phyloP scores from a whole-genome alignment of 768 basidiomycete genomes.

The Suillus decipiens region DNA sequence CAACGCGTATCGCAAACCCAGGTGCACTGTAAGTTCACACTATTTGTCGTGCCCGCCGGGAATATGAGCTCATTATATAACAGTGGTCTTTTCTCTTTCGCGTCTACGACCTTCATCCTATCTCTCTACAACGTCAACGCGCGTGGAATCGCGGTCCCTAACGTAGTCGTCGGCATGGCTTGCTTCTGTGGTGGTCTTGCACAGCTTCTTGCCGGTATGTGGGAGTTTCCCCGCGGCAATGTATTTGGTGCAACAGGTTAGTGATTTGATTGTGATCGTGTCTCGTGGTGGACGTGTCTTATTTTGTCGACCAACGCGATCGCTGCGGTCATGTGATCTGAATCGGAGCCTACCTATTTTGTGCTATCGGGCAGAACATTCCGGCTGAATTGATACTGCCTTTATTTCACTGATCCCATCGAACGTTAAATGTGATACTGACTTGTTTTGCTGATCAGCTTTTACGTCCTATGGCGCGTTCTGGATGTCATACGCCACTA shows the following conservation, averaged over 20 bases:
- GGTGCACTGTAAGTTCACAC: constrained; percentile 31
- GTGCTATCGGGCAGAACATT: background rate
- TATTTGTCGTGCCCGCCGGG: background rate
- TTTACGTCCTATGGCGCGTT: constrained; percentile 86
- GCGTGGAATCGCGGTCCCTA: constrained; percentile 55
- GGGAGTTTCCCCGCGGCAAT: constrained; percentile 76
- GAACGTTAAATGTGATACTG: background rate
- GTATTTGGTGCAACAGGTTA: constrained; percentile 71
- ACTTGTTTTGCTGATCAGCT: constrained; percentile 39
- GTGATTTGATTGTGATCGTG: constrained; percentile 23
- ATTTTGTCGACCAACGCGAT: background rate
- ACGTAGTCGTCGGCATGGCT: constrained; percentile 86
- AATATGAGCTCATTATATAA: background rate
- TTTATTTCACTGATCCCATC: background rate
- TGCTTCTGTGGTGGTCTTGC: constrained; percentile 81
- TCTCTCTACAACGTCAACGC: constrained; percentile 70
- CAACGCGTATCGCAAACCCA: constrained; percentile 57
- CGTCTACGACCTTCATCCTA: constrained; percentile 79
- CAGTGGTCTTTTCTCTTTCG: constrained; percentile 82
- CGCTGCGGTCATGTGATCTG: constrained; percentile 5
- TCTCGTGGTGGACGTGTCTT: background rate
- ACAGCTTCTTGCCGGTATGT: constrained; percentile 89
- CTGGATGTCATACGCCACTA: constrained; percentile 82
- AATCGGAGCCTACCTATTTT: background rate
- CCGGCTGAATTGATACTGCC: background rate